phyloP scores from a whole-genome alignment of 345 rosid genomes.

The Melaleuca alternifolia region DNA sequence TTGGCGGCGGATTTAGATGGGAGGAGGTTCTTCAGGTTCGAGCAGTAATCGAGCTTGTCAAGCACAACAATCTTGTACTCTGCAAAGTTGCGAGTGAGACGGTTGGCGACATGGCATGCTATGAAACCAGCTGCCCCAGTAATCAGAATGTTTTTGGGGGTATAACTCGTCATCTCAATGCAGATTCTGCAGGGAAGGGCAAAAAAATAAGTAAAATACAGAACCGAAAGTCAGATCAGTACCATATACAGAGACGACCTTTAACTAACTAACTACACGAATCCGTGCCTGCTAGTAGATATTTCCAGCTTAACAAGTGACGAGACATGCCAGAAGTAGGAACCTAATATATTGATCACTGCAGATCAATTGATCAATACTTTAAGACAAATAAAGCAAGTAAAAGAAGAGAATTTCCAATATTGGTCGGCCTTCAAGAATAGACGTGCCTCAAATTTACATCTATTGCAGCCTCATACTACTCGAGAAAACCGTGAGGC shows the following conservation, averaged over 20 bases:
- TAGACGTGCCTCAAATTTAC: background rate
- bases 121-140: conserved; percentile 73
- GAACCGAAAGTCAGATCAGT: background rate
- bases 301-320: background rate
- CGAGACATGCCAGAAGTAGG: background rate
- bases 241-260: background rate
- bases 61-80: conserved; percentile 57
- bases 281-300: background rate
- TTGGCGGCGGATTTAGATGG: conserved; percentile 32
- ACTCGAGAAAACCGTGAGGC: background rate
- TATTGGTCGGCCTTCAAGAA: background rate
- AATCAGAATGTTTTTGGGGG: conserved; percentile 55
- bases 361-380: background rate
- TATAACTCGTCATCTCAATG: conserved; percentile 21
- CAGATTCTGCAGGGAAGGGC: background rate
- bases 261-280: background rate
- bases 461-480: background rate
- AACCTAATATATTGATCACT: background rate
- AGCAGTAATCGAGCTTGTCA: conserved; percentile 69
- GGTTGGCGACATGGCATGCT: conserved; percentile 63
- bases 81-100: conserved; percentile 45
- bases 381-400: too few species aligned
- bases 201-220: background rate
- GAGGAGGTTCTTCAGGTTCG: conserved; percentile 47
- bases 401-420: background rate